These are phyloP conservation scores for Annulohypoxylon nitens DNA, from an alignment of 495 filamentous ascomycete species.

Conservation along the genomic window DNA sequence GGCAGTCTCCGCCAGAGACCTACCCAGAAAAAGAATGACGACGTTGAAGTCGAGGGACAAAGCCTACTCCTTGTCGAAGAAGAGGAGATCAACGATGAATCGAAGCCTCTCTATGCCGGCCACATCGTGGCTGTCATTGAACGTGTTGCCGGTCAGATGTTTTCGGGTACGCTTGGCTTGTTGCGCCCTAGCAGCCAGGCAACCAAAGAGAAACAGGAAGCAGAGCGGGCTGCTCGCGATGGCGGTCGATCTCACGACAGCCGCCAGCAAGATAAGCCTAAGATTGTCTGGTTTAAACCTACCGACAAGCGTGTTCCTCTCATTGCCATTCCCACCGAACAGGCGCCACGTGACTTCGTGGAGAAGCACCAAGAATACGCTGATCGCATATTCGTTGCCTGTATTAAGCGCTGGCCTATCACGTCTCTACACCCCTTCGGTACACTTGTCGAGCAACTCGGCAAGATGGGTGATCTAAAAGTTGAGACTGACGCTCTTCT, in stretches of 20 bases:
- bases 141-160: conserved; percentile 97
- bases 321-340: conserved; percentile 98
- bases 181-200: conserved; percentile 97
- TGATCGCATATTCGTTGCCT: conserved; percentile 97
- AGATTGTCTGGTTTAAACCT: conserved; percentile 99
- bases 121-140: conserved; percentile 98
- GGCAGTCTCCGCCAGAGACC: conserved; percentile 96
- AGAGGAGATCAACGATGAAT: conserved; percentile 98
- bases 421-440: conserved; percentile 99
- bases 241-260: conserved; percentile 82
- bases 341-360: conserved; percentile 96
- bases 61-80: conserved; percentile 96
- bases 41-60: conserved; percentile 98
- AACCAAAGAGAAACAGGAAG: conserved; percentile 99
- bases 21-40: conserved; percentile 99
- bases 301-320: conserved; percentile 98
- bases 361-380: conserved; percentile 98
- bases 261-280: conserved; percentile 94
- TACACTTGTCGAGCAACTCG: conserved; percentile 95
- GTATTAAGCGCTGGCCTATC: conserved; percentile 99
- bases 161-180: conserved; percentile 94
- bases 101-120: conserved; percentile 96
- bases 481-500: conserved; percentile 98
- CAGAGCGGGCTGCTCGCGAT: conserved; percentile 91
- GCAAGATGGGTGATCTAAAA: conserved; percentile 95